Evolutionary conservation across 1,284 basidiomycete species (phyloP), one percentile per base, ranked within the genome.

Genomic region (Porogramme epimiltina): DNA sequence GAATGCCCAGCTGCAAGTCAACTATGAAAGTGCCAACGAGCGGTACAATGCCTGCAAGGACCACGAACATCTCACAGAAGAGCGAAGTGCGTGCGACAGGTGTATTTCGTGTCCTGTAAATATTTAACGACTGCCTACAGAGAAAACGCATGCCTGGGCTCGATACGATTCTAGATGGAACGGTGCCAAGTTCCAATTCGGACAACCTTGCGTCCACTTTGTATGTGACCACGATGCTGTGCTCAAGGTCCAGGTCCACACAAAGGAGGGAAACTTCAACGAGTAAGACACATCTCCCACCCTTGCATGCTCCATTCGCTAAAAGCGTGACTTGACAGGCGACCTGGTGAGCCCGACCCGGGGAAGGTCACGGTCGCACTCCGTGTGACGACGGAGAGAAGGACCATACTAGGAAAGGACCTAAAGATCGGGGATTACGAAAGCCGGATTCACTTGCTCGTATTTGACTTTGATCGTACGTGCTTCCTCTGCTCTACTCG

Each of bases 151-250:
- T 33, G 59, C 59, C 5, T 52, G 58, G 40, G 57, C 54, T 1
- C 44, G 45, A 19, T 59, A 48, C 38, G 36, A 39, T 6, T 41
- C 54, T 1, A 43, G 36, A 23, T 42, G 50, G 2, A 19, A 39
- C 25, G 34, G 23, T 3, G 44, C 65, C 49, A 24, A 54, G n/a
- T 63, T 60, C 8, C 34, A 22, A 8, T 66, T 68, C 54, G 45
- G 34, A 19, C 33, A 49, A 9, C 66, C 66, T 1, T 24, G 45
- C 5, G 51, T 68, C 11, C 49, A 56, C 33, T 66, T 68, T 51
- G 51, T 66, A 34, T 68, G 66, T 52, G 66, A 66, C 43, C 66
- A 68, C 38, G 64, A 66, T 44, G 62, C 48, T 4, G 43, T 66
- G 11, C 42, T 68, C 3, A 37, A 45, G 22, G 28, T 68, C 20